Evolutionary conservation across 2,329 filamentous ascomycete genomes (phyloP).

Genomic region (Cryphonectria naterciae): DNA sequence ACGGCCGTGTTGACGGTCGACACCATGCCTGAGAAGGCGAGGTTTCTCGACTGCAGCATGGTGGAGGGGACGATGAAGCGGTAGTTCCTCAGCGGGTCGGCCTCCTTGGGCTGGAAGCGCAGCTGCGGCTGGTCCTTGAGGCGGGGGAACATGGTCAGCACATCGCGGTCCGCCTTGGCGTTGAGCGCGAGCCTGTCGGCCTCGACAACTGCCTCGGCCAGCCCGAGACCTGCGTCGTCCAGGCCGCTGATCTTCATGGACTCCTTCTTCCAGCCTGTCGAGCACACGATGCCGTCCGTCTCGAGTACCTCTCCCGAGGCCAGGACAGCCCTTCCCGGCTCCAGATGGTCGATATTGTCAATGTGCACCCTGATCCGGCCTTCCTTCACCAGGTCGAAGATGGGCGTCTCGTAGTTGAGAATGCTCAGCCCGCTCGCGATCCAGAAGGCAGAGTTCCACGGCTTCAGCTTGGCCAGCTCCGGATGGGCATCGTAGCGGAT

Average conservation of each 20-base stretch:
- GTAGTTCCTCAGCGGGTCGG: conserved; percentile 21
- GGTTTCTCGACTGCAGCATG: conserved; percentile 12
- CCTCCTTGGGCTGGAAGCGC: conserved; percentile 9
- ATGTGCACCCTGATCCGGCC: conserved; percentile 53
- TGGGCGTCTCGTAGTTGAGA: conserved; percentile 54
- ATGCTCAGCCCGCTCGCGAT: conserved; percentile 57
- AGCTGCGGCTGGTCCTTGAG: conserved; percentile 23
- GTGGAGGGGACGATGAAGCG: conserved; percentile 27
- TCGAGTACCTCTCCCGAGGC: conserved; percentile 45
- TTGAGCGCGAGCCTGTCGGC: conserved; percentile 19
- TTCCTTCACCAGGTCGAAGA: conserved; percentile 54
- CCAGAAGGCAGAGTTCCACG: conserved; percentile 49
- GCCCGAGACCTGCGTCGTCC: conserved; percentile 18
- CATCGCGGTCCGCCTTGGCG: conserved; percentile 17
- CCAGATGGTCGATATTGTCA: conserved; percentile 49
- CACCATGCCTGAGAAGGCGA: conserved; percentile 24
- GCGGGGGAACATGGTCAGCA: conserved; percentile 15
- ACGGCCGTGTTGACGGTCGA: conserved; percentile 40
- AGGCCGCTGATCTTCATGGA: conserved; percentile 46
- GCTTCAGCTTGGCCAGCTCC: conserved; percentile 45
- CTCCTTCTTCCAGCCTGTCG: conserved; percentile 56
- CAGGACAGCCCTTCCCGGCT: conserved; percentile 45
- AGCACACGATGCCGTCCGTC: conserved; percentile 52
- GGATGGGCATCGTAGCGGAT: conserved; percentile 51
- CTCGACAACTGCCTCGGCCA: conserved; percentile 9